Percentiles rank a stretch among this genome's conserved stretches.
These are phyloP conservation scores for Ceratonia siliqua DNA, from an alignment of 306 rosid genomes.

Conservation along the genomic window DNA sequence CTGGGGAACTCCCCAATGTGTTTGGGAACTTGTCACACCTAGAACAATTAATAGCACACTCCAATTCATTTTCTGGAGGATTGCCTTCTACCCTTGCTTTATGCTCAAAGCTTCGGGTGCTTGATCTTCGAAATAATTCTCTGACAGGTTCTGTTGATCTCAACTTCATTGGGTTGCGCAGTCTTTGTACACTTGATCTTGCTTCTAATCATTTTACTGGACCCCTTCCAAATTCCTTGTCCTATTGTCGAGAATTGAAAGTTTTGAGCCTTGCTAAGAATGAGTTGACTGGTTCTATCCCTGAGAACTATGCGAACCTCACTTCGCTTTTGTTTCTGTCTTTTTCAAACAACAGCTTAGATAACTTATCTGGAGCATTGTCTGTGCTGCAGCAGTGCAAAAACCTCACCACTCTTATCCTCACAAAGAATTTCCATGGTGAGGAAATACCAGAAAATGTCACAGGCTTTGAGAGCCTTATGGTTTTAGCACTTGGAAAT, in stretches of 20 bases:
- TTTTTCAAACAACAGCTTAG: constrained; percentile 42
- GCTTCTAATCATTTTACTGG: constrained; percentile 52
- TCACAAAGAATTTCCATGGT: constrained; percentile 47
- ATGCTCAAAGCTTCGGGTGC: constrained; percentile 52
- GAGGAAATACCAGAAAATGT: constrained; percentile 48
- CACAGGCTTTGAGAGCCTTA: constrained; percentile 38
- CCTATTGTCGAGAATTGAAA: constrained; percentile 46
- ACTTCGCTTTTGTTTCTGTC: constrained; percentile 46
- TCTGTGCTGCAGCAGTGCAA: constrained; percentile 43
- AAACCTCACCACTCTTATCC: constrained; percentile 55
- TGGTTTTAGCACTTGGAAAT: constrained; percentile 49
- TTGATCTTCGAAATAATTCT: constrained; percentile 57
- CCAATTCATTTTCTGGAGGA: constrained; percentile 52
- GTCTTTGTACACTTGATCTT: constrained; percentile 48
- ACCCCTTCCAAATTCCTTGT: constrained; percentile 43
- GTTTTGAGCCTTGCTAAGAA: constrained; percentile 50
- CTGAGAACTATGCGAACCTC: constrained; percentile 49
- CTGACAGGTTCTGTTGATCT: constrained; percentile 39
- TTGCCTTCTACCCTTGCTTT: constrained; percentile 50
- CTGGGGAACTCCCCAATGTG: constrained; percentile 57
- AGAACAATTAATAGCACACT: constrained; percentile 44
- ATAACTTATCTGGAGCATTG: constrained; percentile 45
- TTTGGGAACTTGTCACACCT: constrained; percentile 47
- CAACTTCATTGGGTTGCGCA: constrained; percentile 47
- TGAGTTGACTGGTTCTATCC: constrained; percentile 42